Percentiles rank a stretch among this genome's conserved stretches.
Conservation (phyloP, 2,329 filamentous ascomycete genomes). For the Hymenoscyphus linearis region DNA sequence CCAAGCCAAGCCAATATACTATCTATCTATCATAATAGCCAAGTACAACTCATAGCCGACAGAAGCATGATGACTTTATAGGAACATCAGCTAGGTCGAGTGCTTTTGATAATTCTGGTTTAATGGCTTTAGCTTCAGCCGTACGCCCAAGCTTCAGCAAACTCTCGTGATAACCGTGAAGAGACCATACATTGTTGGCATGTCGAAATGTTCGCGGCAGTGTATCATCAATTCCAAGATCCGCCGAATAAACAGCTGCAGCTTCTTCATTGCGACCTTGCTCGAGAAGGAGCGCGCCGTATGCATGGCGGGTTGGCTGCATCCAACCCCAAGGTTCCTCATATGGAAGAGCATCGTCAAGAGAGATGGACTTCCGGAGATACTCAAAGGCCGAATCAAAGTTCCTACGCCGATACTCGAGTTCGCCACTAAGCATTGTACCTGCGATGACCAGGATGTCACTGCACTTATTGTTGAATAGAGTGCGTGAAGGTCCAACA, state of each 20-base stretch:
- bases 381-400: slow-evolving; percentile 53
- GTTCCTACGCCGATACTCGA: slow-evolving; percentile 62
- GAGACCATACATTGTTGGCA: slow-evolving; percentile 69
- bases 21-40: not conserved
- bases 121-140: slow-evolving; percentile 43
- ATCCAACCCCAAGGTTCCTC: slow-evolving; percentile 79
- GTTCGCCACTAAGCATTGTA: slow-evolving; percentile 67
- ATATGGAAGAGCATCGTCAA: slow-evolving; percentile 61
- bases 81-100: slow-evolving; percentile 54
- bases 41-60: slow-evolving; percentile 31
- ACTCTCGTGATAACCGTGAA: slow-evolving; percentile 71
- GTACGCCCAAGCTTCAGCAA: slow-evolving; percentile 47
- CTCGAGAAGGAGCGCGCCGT: slow-evolving; percentile 64
- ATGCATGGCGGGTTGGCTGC: slow-evolving; percentile 67
- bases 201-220: slow-evolving; percentile 61
- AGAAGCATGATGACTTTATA: slow-evolving; percentile 55
- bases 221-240: slow-evolving; percentile 54
- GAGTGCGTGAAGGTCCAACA: slow-evolving; percentile 55
- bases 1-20: too few species aligned
- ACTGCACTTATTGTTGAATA: slow-evolving; percentile 63
- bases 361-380: slow-evolving; percentile 50
- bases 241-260: slow-evolving; percentile 51
- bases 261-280: slow-evolving; percentile 56
- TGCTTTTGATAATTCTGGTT: slow-evolving; percentile 46
- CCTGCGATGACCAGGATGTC: slow-evolving; percentile 58